Evolutionary conservation across 495 filamentous ascomycete species (phyloP), one percentile per base, ranked within the genome.

Genomic region (Daldinia vernicosa): DNA sequence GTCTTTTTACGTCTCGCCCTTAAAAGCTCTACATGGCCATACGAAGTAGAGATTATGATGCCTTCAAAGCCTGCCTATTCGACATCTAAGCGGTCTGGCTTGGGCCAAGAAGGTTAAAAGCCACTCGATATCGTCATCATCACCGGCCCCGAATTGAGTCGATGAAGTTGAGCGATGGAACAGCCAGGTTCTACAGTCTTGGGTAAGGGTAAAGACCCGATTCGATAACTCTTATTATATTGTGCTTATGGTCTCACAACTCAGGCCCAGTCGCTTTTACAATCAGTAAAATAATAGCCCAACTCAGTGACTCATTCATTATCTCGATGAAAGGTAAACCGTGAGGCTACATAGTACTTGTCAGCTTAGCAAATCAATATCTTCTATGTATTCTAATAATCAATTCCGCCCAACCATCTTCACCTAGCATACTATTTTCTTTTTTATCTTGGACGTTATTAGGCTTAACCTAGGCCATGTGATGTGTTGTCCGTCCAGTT

Each of bases 341-440:
- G 15, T 8, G n/a, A 40, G 39, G 39, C 15, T n/a, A n/a, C n/a
- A n/a, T n/a, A 8, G 39, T 40, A 15, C 39, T 17, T 17, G 39
- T 47, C 43, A 47, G 43, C 43, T 47, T 19, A 47, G 39, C 39
- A 8, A 40, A 40, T 40, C 8, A 47, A 47, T 47, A 47, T 47
- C 15, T 45, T 8, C 17, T 17, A 47, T 8, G 8, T 17, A 47
- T 47, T 47, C 9, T n/a, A 40, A 40, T 40, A n/a, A 40, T 40
- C 17, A 47, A 22, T 47, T 11, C 43, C 43, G 43, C 43, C 43
- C 43, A 22, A 47, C 43, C 9, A 12, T 22, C 12, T 24, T 47
- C 43, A 24, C 22, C 40, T 17, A 22, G 22, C 40, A 17, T 6
- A 9, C 3, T 33, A 0, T 12, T 19, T 22, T 33, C 2, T 12